Conservation (phyloP, 192 early-diverging fungal genomes). For the Coemansia brasiliensis region DNA sequence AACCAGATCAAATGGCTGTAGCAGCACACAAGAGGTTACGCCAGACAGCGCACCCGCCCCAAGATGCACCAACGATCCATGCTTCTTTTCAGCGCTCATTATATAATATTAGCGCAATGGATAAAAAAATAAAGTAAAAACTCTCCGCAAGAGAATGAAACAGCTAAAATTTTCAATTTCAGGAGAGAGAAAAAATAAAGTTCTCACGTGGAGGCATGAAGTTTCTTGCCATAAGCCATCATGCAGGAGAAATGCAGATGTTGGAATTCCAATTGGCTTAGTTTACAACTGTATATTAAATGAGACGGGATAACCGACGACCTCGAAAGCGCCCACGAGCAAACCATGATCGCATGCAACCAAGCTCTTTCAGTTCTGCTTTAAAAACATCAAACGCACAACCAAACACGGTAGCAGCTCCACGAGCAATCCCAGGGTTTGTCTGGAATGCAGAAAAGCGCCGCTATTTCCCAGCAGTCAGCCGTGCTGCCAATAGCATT, state of each 20-base stretch:
- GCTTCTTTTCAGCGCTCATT: slow-evolving; percentile 30
- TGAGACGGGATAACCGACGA: slow-evolving; percentile 2
- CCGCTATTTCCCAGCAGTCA: slow-evolving; percentile 39
- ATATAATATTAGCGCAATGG: neutral
- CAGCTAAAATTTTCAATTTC: neutral
- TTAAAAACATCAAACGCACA: neutral
- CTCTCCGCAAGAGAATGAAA: neutral
- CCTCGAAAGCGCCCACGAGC: slow-evolving; percentile 16
- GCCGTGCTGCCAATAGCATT: slow-evolving; percentile 21
- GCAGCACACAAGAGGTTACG: slow-evolving; percentile 69
- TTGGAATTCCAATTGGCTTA: too few species aligned
- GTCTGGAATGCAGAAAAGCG: slow-evolving; percentile 40
- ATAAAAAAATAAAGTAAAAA: slow-evolving; percentile 2
- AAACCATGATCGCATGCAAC: too few species aligned
- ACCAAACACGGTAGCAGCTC: neutral
- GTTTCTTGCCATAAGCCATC: slow-evolving; percentile 1
- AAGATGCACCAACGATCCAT: slow-evolving; percentile 62
- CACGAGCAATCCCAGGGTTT: slow-evolving; percentile 38
- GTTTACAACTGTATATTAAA: neutral
- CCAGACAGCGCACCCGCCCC: slow-evolving; percentile 77
- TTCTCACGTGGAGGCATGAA: neutral
- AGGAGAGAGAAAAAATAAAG: neutral
- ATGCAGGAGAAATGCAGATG: too few species aligned
- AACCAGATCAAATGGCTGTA: slow-evolving; percentile 89
- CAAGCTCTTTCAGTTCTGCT: too few species aligned